Base-by-base conservation (phyloP, 2,329 filamentous ascomycete genomes). In the Venturia carpophila region DNA sequence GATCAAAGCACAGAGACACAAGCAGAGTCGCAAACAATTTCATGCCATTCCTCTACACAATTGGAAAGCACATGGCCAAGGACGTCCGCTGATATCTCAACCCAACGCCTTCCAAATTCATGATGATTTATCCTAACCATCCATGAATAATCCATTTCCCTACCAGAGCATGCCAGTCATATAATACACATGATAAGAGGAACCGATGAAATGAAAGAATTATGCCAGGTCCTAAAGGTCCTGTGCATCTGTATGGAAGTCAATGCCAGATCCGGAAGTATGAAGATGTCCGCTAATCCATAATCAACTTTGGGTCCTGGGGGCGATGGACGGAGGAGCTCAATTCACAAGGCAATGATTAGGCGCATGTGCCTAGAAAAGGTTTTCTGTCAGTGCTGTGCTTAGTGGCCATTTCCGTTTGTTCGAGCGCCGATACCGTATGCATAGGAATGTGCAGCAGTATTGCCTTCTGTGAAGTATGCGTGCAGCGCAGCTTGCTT, bases 401-500 rank as follows among this genome's bases (percentile, higher is more conserved):
- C 15, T 37, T 58, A 58, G 11, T 58, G n/a, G 15, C 52, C 52
- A 21, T 58, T 58, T 58, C 52, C 52, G 19, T 58, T 58, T 37
- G n/a, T 39, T 34, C 52, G 52, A 58, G 52, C 52, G 27, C 52
- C 52, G 30, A 58, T 58, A 58, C 52, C 52, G 37, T 58, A 58
- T 58, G 52, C 27, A 21, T 58, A 58, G 27, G 52, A 58, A 9
- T 58, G 30, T 39, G 52, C 52, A 5, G 61, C 61, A 52, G 61
- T 27, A 39, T 47, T 37, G 34, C 61, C 61, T 63, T 65, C 64
- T 0, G 41, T 30, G 73, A 96, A 96, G 79, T 96, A 96, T 10
- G 89, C 87, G 74, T 96, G 92, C 70, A 86, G 82, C 73, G 89
- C 90, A 15, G 91, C 87, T 74, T 91, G 89, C 81, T 96, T 96